A percentile compares a stretch with the other conserved stretches of the same genome.
phyloP scores from a whole-genome alignment of 2,329 filamentous ascomycete species.

The Tolypocladium endophyticum region DNA sequence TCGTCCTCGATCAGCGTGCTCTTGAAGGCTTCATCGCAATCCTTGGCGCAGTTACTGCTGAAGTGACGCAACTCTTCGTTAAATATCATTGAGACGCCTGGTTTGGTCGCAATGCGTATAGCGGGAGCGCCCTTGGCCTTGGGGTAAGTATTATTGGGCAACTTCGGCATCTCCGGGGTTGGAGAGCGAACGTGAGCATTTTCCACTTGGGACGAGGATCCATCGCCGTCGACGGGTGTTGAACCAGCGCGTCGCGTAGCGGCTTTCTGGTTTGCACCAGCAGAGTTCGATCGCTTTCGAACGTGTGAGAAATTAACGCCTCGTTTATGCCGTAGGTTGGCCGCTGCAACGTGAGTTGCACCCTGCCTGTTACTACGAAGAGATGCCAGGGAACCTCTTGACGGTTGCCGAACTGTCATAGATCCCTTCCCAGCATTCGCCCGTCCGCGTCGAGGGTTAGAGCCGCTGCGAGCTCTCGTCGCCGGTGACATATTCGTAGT shows the following conservation, averaged over 20 bases:
- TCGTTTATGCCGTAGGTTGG: constrained; percentile 36
- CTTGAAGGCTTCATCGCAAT: constrained; percentile 89
- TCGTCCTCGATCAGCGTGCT: constrained; percentile 39
- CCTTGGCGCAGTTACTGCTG: constrained; percentile 75
- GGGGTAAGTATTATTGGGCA: constrained; percentile 12
- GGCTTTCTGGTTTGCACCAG: constrained; percentile 8
- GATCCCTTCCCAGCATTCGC: constrained; percentile 16
- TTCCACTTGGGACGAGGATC: constrained; percentile 9
- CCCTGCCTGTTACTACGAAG: constrained; percentile 35
- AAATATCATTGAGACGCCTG: constrained; percentile 24
- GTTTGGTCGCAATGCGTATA: constrained; percentile 4
- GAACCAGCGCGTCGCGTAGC: constrained; percentile 5
- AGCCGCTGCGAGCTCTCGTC: constrained; percentile 24
- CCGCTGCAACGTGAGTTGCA: constrained; percentile 28
- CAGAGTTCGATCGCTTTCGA: constrained; percentile 27
- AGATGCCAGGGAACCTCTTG: constrained; percentile 36
- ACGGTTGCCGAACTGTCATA: constrained; percentile 19
- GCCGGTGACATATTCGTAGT: constrained; percentile 14
- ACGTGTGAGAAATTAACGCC: constrained; percentile 44
- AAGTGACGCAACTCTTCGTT: constrained; percentile 76
- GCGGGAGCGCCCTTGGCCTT: constrained; percentile 12
- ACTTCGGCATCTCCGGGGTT: constrained; percentile 18
- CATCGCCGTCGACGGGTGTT: constrained; percentile 10
- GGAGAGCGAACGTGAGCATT: constrained; percentile 13
- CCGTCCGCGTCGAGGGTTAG: constrained; percentile 18